Base-by-base conservation (phyloP, 306 rosid species). In the Cucurbita ficifolia region DNA sequence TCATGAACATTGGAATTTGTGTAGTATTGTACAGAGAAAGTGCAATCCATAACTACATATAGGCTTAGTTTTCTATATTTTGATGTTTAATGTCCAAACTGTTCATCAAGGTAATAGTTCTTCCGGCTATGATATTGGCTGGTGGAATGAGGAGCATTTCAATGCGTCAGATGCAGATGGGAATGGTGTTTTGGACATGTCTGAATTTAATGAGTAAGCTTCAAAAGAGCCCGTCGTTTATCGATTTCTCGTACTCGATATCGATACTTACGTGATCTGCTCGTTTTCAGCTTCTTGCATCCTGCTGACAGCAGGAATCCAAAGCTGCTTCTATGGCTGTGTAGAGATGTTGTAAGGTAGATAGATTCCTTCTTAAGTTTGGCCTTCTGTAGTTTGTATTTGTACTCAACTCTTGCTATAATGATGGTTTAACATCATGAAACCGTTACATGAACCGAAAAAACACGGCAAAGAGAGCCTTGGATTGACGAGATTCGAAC, bases 71-170 rank as follows among this genome's bases (percentile, higher is more conserved):
- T 58, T 17, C 76, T 71, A 57, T 73, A 56, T 21, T 75, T 40
- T 62, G 11, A 77, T 24, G 74, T 19, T 33, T 82, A 75, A 38
- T 54, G 71, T 69, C 10, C 57, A 19, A 74, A 43, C 64, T 9
- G 57, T 48, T 68, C 72, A 45, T 45, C 80, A 92, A 92, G 97
- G 77, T 78, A 89, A 89, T 74, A 77, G 33, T 56, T 84, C 97
- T 16, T 85, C 87, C 42, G 97, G 92, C 62, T 87, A 90, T 82
- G 92, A 94, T 73, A 87, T 94, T 91, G 96, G 92, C 38, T 94
- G 98, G 98, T 94, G 97, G 97, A 90, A 82, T 86, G 90, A 87
- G 72, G 97, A 89, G 76, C 98, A 94, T 76, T 94, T 94, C 71
- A 94, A 89, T 85, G 96, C 98, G 58, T 89, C 98, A 0, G 97